Evolutionary conservation across 371 early-diverging fungal genomes (phyloP).

Genomic region (Syncephalastrum racemosum): DNA sequence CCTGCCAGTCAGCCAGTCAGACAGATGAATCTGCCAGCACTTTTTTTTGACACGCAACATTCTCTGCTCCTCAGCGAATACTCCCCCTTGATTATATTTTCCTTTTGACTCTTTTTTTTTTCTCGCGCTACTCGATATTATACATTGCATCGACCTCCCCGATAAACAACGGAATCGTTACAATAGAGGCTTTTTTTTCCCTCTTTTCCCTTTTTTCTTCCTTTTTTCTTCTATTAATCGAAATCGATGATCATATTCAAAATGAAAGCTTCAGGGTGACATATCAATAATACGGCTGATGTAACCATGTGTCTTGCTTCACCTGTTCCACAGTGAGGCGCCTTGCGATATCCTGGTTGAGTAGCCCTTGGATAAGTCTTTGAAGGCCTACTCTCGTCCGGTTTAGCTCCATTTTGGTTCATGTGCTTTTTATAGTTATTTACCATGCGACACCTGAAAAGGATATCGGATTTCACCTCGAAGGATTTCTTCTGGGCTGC

Average conservation of each 20-base stretch:
- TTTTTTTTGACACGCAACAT: background rate
- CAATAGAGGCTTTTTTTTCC: no score
- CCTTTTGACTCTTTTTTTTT: constrained; percentile 1
- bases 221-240: constrained; percentile 1
- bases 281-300: background rate
- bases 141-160: background rate
- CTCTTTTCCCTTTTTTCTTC: constrained; percentile 2
- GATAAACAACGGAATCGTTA: no score
- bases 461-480: constrained; percentile 50
- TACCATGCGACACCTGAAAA: constrained; percentile 31
- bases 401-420: constrained; percentile 16
- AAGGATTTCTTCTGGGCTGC: constrained; percentile 56
- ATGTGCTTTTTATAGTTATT: constrained; percentile 24
- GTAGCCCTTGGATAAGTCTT: constrained; percentile 6
- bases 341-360: constrained; percentile 18
- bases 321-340: constrained; percentile 42
- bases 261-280: background rate
- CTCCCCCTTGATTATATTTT: constrained; percentile 4
- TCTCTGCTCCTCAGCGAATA: background rate
- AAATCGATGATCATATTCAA: no score
- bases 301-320: constrained; percentile 37
- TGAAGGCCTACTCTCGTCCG: constrained; percentile 30
- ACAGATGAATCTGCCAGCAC: background rate
- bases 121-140: constrained; percentile 2
- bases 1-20: background rate